Base-by-base conservation (phyloP, 1,284 basidiomycete species). In the Abortiporus biennis region DNA sequence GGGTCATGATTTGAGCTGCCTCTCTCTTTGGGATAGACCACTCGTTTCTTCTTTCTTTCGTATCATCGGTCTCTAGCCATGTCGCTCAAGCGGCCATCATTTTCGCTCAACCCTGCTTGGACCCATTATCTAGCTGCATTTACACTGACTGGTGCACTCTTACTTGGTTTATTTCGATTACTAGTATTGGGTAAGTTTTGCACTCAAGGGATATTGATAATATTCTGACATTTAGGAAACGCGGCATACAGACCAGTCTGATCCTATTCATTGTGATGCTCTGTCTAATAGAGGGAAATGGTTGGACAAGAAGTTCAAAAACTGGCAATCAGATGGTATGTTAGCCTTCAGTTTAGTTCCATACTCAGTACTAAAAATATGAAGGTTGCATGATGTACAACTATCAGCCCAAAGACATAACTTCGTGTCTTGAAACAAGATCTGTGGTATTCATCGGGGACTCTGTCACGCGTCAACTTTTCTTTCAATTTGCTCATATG, bases 291-390 rank as follows among this genome's bases (percentile, higher is more conserved):
- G 67, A 30, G 90, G 91, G n/a, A 74, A 74, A 53, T 94, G 90
- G 90, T 61, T 91, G 42, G 89, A 91, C 59, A 61, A 65, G 25
- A 62, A 57, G 35, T 72, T 74, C 57, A 70, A 62, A 49, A 83
- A 81, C 55, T 93, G 90, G 90, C 90, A 93, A 58, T 90, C 90
- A 4, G 77, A 90, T 51, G 89, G 88, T 84, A 53, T 50, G 76
- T 63, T 17, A 17, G 19, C 31, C 2, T 16, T 22, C 15, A 9
- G 11, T 16, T 17, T 25, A 16, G 20, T 17, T 35, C 6, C 25
- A 9, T 38, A 24, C 13, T 39, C 5, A 27, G 13, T n/a, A n/a
- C n/a, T n/a, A n/a, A 16, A 23, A n/a, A 15, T 35, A 15, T n/a
- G 49, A 48, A 88, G 85, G 87, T 21, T 91, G 87, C 54, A 88